A percentile compares a stretch with the other conserved stretches of the same genome.
Evolutionary conservation across 2,329 filamentous ascomycete genomes (phyloP).

Genomic region (Passalora sequoiae): DNA sequence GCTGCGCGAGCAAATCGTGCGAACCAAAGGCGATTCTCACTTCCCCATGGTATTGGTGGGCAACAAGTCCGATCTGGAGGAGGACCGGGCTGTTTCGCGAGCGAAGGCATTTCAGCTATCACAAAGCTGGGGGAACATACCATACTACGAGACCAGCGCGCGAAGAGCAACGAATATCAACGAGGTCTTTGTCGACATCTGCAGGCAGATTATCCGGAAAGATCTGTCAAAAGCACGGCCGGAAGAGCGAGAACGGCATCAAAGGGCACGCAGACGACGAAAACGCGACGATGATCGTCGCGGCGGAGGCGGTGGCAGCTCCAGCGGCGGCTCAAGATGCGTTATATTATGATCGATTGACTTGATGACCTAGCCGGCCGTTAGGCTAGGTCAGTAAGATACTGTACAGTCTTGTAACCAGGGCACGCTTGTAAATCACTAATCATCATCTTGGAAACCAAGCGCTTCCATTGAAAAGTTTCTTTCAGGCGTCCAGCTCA

Average conservation of each 20-base stretch:
- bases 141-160: constrained; percentile 87
- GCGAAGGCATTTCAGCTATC: constrained; percentile 77
- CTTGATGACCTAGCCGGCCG: no score
- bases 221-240: constrained; percentile 26
- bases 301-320: constrained; percentile 2
- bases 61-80: constrained; percentile 86
- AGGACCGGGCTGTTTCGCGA: constrained; percentile 72
- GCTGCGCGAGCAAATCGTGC: constrained; percentile 81
- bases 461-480: no score
- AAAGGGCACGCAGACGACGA: constrained; percentile 9
- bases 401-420: no score
- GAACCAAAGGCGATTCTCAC: constrained; percentile 70
- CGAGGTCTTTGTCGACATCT: constrained; percentile 63
- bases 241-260: constrained; percentile 15
- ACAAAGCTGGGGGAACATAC: constrained; percentile 79
- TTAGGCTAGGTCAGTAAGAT: no score
- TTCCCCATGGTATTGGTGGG: constrained; percentile 78
- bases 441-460: no score
- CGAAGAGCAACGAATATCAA: constrained; percentile 80
- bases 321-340: constrained; percentile 12
- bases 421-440: no score
- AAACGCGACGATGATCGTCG: constrained; percentile 9
- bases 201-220: constrained; percentile 36
- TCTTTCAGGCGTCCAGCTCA: no score
- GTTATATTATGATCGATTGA: constrained; percentile 18